Conservation (phyloP, 2,329 filamentous ascomycete species). For the Monosporascus sp. region DNA sequence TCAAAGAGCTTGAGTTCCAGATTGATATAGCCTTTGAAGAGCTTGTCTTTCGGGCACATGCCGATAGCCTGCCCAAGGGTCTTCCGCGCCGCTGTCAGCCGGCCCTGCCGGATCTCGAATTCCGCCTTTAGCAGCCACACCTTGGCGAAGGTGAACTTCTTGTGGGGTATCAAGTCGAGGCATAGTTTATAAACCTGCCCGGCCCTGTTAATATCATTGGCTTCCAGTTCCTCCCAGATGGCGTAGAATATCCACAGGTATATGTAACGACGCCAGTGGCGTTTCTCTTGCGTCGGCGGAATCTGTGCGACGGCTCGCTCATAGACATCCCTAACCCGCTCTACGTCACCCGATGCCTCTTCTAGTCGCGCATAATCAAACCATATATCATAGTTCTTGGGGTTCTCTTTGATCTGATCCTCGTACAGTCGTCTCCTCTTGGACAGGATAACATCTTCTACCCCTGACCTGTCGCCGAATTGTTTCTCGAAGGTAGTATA, state of each 20-base stretch:
- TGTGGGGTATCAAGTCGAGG: conserved; percentile 83
- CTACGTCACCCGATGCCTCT: conserved; percentile 75
- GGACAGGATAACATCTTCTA: conserved; percentile 92
- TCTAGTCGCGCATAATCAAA: conserved; percentile 92
- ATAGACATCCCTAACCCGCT: conserved; percentile 86
- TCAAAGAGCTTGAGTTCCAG: conserved; percentile 92
- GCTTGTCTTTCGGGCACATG: conserved; percentile 91
- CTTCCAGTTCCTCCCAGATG: conserved; percentile 86
- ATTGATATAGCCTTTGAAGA: conserved; percentile 91
- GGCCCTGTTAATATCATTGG: conserved; percentile 71
- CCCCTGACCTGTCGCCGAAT: conserved; percentile 86
- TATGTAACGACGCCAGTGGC: conserved; percentile 95
- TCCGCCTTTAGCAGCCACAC: conserved; percentile 91
- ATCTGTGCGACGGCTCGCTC: conserved; percentile 94
- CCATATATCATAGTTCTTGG: conserved; percentile 96
- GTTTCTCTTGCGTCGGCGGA: conserved; percentile 91
- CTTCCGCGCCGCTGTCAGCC: conserved; percentile 77
- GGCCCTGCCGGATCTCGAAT: conserved; percentile 84
- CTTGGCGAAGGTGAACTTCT: conserved; percentile 96
- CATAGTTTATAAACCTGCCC: conserved; percentile 89
- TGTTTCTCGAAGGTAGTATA: conserved; percentile 99
- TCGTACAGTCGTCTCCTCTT: conserved; percentile 93
- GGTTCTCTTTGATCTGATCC: conserved; percentile 86
- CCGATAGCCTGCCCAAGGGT: conserved; percentile 85
- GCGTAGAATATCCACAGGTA: conserved; percentile 99